Evolutionary conservation across 2,329 filamentous ascomycete genomes (phyloP), one percentile per base, ranked within the genome.

Genomic region (Aspergillus costaricaensis): DNA sequence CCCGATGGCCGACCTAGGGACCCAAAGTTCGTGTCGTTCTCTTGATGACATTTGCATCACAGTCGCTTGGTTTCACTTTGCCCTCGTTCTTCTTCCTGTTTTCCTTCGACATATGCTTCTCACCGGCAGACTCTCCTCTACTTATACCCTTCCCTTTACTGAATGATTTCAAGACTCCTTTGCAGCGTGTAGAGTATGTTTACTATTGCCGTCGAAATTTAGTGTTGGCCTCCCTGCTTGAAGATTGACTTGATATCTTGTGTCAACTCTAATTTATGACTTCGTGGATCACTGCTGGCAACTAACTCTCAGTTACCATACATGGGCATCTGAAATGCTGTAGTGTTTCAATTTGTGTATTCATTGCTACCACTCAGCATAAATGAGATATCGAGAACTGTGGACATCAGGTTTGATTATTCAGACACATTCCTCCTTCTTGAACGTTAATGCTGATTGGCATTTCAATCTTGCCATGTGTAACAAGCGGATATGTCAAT

Each of bases 1-100:
- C 84, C 90, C 5, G 95, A 99, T 77, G 95, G 95, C 4, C 80
- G 88, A 68, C 95, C 95, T 63, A 85, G 88, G 73, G 94, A 98
- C 80, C 92, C 93, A 63, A 97, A 97, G 81, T 96, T 96, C 74
- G 92, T 98, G 61, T 96, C 91, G 74, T 98, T 98, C 78, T 91
- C 88, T 61, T 90, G 73, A 83, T 54, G n/a, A 17, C 52, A 21
- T 54, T 38, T 55, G 32, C 9, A 14, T 50, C 39, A 19, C 41
- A 44, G 50, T 54, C 57, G 30, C 39, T 23, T 59, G 50, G 38
- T 41, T 52, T 58, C 56, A 60, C 5, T 32, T 43, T 62, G 27
- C 38, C 51, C 43, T 61, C 32, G 32, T 36, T 36, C 32, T 21
- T 17, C 23, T 61, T 36, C 32, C 25, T n/a, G 21, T 61, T 52